These are phyloP conservation scores for Breynia disticha DNA, from an alignment of 441 rosid genomes.

Conservation along the genomic window DNA sequence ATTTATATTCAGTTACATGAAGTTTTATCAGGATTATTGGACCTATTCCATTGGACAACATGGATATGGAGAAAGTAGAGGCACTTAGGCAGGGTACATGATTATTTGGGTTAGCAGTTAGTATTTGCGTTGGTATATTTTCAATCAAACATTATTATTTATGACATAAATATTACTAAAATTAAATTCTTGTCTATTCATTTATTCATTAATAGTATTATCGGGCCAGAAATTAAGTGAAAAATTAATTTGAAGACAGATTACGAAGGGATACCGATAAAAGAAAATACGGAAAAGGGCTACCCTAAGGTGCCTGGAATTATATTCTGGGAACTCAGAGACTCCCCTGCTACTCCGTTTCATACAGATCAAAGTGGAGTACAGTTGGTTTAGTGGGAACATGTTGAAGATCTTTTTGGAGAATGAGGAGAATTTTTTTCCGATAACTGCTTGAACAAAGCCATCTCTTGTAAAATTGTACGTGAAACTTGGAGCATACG, in stretches of 20 bases:
- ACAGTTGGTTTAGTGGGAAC: conserved; percentile 14
- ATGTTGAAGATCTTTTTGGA: conserved; percentile 7
- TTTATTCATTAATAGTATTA: too few species aligned
- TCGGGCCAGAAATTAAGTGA: neutral
- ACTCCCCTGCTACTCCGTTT: conserved; percentile 5
- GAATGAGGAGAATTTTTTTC: neutral
- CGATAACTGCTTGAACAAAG: conserved; percentile 3
- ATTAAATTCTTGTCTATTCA: too few species aligned
- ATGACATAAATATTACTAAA: too few species aligned
- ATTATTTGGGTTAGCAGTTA: too few species aligned
- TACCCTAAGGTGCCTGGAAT: conserved; percentile 5
- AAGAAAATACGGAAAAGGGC: conserved; percentile 14
- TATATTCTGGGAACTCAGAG: conserved; percentile 12
- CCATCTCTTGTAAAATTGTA: conserved; percentile 5
- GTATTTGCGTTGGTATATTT: too few species aligned
- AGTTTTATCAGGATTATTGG: conserved; percentile 7
- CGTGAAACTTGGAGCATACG: conserved; percentile 2
- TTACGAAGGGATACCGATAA: conserved; percentile 5
- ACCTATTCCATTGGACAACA: neutral
- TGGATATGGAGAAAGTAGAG: neutral
- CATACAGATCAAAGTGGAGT: conserved; percentile 2
- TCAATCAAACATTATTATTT: too few species aligned
- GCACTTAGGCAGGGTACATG: neutral
- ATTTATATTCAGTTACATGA: conserved; percentile 53
- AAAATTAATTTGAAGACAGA: conserved; percentile 10